These are phyloP conservation scores for Acanthamoeba polyphaga DNA, from an alignment of 208 protist species.

Conservation along the genomic window DNA sequence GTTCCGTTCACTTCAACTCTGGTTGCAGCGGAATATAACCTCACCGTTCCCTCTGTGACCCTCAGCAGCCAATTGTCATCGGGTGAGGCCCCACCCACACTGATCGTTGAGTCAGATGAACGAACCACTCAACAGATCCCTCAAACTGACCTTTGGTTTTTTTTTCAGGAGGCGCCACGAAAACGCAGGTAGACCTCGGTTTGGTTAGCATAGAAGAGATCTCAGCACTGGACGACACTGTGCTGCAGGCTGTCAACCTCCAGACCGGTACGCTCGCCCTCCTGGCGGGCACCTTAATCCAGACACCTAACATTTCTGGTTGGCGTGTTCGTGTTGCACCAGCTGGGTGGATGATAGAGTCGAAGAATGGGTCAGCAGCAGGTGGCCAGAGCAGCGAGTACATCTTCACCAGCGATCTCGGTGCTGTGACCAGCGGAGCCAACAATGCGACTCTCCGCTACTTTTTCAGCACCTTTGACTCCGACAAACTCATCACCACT, in stretches of 20 bases:
- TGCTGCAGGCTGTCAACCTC: neutral
- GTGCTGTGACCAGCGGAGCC: neutral
- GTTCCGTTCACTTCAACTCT: neutral
- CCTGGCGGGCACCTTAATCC: too few relatives aligned
- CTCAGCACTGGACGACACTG: neutral
- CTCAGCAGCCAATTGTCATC: neutral
- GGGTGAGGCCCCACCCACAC: too few relatives aligned
- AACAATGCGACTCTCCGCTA: neutral
- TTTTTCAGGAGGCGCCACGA: neutral
- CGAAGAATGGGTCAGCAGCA: neutral
- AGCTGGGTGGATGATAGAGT: neutral
- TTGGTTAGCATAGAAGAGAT: neutral
- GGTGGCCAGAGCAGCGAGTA: neutral
- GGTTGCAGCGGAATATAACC: neutral
- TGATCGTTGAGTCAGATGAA: too few relatives aligned
- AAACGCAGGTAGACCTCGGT: neutral
- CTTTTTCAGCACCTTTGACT: neutral
- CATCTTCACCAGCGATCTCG: neutral
- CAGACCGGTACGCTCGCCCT: neutral
- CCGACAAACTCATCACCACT: neutral
- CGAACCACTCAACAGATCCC: neutral
- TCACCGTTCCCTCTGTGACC: neutral
- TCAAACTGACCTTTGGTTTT: too few relatives aligned
- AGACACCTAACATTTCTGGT: too few relatives aligned
- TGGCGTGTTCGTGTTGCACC: neutral